Conservation (phyloP, 495 filamentous ascomycete genomes). For the Trichoderma reesei region DNA sequence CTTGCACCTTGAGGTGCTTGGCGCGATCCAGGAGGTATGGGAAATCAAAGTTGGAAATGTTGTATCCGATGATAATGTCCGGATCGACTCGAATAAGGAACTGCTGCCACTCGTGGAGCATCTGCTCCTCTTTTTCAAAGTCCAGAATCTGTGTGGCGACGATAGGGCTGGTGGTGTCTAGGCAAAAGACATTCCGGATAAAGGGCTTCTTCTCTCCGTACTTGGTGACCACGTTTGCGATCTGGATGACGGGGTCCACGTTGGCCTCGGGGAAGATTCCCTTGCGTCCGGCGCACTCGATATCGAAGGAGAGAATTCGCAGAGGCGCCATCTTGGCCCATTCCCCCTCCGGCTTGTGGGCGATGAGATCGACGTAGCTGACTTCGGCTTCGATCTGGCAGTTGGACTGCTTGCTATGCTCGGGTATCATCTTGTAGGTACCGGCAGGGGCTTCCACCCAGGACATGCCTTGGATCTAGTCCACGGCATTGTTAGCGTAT, state of each 20-base stretch:
- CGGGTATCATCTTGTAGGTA: constrained; percentile 57
- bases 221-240: constrained; percentile 92
- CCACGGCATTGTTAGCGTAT: constrained; percentile 14
- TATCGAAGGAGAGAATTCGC: constrained; percentile 91
- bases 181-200: constrained; percentile 88
- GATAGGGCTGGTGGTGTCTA: constrained; percentile 83
- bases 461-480: constrained; percentile 80
- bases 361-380: constrained; percentile 71
- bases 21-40: constrained; percentile 91
- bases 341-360: constrained; percentile 83
- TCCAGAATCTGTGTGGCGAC: constrained; percentile 90
- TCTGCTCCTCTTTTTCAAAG: constrained; percentile 66
- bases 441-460: constrained; percentile 82
- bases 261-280: constrained; percentile 92
- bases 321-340: constrained; percentile 98
- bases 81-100: constrained; percentile 90
- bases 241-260: constrained; percentile 92
- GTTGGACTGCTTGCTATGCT: constrained; percentile 61
- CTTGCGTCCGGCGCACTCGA: constrained; percentile 95
- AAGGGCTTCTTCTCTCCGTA: constrained; percentile 96
- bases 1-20: constrained; percentile 61
- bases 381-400: constrained; percentile 91
- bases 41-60: constrained; percentile 98
- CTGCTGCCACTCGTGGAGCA: constrained; percentile 81
- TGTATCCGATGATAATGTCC: constrained; percentile 98